Conservation (phyloP, 495 filamentous ascomycete species). For the Hyphodiscus hymeniophilus region DNA sequence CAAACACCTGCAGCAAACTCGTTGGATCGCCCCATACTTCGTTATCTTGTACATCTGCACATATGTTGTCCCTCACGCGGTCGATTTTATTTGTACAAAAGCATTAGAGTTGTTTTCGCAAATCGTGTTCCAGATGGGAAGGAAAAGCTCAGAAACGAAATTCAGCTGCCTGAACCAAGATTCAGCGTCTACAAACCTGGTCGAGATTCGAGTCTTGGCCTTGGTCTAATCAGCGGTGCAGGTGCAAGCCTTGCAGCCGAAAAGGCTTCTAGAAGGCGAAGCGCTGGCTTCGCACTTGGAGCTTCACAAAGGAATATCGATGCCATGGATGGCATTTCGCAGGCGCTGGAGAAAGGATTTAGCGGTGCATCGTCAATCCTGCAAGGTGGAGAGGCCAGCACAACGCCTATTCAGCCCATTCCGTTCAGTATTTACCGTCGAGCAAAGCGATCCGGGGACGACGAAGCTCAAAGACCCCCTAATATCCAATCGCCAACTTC, state of each 20-base stretch:
- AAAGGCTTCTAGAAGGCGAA: conserved; percentile 47
- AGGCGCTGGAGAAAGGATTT: conserved; percentile 21
- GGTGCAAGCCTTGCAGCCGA: conserved; percentile 41
- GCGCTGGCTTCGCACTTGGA: conserved; percentile 42
- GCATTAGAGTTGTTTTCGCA: conserved; percentile 90
- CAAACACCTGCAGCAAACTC: conserved; percentile 16
- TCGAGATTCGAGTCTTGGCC: conserved; percentile 35
- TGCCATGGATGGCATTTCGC: conserved; percentile 27
- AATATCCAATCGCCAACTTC: conserved; percentile 21
- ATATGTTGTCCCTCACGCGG: conserved; percentile 82
- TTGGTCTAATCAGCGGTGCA: conserved; percentile 20
- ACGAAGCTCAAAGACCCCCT: background rate
- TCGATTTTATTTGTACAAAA: conserved; percentile 85
- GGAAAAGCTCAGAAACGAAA: conserved; percentile 85
- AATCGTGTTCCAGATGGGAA: conserved; percentile 97
- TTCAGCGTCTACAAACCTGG: conserved; percentile 78
- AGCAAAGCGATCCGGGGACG: conserved; percentile 1
- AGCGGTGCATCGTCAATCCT: conserved; percentile 12
- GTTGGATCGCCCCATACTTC: conserved; percentile 68
- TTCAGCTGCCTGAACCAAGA: conserved; percentile 78
- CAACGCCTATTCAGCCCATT: conserved; percentile 28
- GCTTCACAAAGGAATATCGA: conserved; percentile 27
- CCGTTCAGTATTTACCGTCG: conserved; percentile 24
- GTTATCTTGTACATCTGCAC: conserved; percentile 90
- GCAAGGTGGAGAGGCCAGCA: conserved; percentile 10